A percentile compares a stretch with the other conserved stretches of the same genome.
Conservation (phyloP, 441 rosid species). For the Gossypium schwendimanii region DNA sequence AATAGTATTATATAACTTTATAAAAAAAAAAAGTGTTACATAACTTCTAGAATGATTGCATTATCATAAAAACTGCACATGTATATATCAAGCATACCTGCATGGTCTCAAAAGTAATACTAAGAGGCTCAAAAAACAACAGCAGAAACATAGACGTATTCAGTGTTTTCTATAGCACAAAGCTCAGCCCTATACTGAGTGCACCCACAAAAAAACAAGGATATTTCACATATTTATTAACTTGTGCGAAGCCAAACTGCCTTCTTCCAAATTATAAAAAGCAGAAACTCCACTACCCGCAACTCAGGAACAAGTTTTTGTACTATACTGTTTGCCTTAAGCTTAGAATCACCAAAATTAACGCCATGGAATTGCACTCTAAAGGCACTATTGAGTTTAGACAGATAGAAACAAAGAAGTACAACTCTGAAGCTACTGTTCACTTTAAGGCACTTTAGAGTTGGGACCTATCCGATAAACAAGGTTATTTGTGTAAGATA, state of each 20-base stretch:
- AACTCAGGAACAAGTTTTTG: background rate
- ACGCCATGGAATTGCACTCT: background rate
- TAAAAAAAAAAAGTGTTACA: background rate
- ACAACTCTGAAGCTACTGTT: background rate
- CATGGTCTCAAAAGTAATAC: constrained; percentile 94
- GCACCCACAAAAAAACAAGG: constrained; percentile 13
- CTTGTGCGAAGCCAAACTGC: background rate
- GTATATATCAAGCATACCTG: constrained; percentile 48
- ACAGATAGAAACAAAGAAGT: background rate
- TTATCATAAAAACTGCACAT: background rate
- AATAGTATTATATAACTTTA: background rate
- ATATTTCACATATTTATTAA: constrained; percentile 3
- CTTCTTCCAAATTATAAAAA: background rate
- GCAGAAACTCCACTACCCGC: background rate
- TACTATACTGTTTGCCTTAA: background rate
- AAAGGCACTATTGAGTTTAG: background rate
- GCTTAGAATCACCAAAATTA: background rate
- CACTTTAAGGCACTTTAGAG: background rate
- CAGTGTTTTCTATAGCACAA: constrained; percentile 46
- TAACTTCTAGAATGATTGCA: background rate
- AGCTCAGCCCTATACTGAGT: constrained; percentile 76
- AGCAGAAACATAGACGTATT: constrained; percentile 68
- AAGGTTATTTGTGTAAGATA: background rate
- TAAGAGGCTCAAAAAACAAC: constrained; percentile 88
- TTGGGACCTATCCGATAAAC: background rate